phyloP scores from a whole-genome alignment of 2,329 filamentous ascomycete species.

The Sphaerulina musiva region DNA sequence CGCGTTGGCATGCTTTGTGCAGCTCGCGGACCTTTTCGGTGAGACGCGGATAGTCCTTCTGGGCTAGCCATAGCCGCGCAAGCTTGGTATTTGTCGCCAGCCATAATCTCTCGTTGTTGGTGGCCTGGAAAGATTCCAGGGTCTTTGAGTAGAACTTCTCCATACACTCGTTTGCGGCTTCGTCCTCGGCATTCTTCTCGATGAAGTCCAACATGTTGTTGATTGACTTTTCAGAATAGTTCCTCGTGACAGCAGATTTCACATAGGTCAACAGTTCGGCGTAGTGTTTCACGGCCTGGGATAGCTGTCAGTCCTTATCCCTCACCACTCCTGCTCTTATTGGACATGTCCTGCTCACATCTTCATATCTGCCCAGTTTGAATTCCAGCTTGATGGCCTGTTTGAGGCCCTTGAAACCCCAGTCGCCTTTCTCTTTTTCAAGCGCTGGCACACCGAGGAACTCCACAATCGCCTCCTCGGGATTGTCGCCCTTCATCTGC shows the following conservation, averaged over 20 bases:
- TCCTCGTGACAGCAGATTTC: constrained; percentile 91
- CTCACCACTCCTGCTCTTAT: not conserved
- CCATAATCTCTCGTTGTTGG: constrained; percentile 95
- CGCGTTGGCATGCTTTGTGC: constrained; percentile 78
- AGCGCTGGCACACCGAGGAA: constrained; percentile 81
- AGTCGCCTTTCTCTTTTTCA: constrained; percentile 89
- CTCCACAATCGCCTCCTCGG: constrained; percentile 81
- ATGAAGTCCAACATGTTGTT: constrained; percentile 99
- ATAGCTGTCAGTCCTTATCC: constrained; percentile 18
- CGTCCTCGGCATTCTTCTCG: constrained; percentile 74
- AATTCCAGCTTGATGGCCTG: constrained; percentile 98
- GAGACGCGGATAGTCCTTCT: constrained; percentile 76
- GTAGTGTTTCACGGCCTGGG: constrained; percentile 82
- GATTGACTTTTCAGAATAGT: constrained; percentile 98
- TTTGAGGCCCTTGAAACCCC: constrained; percentile 97
- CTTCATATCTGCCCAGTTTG: constrained; percentile 77
- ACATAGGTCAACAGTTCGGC: constrained; percentile 93
- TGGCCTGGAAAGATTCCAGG: constrained; percentile 88
- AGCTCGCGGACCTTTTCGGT: constrained; percentile 80
- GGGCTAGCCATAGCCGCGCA: constrained; percentile 80
- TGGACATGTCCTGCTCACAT: constrained; percentile 47
- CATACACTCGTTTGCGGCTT: constrained; percentile 71
- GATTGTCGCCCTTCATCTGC: constrained; percentile 82
- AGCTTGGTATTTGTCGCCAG: constrained; percentile 98
- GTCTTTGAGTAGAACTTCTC: constrained; percentile 93